These are phyloP conservation scores for Calonectria pseudoreteaudii DNA, from an alignment of 2,329 filamentous ascomycete species.

Conservation along the genomic window DNA sequence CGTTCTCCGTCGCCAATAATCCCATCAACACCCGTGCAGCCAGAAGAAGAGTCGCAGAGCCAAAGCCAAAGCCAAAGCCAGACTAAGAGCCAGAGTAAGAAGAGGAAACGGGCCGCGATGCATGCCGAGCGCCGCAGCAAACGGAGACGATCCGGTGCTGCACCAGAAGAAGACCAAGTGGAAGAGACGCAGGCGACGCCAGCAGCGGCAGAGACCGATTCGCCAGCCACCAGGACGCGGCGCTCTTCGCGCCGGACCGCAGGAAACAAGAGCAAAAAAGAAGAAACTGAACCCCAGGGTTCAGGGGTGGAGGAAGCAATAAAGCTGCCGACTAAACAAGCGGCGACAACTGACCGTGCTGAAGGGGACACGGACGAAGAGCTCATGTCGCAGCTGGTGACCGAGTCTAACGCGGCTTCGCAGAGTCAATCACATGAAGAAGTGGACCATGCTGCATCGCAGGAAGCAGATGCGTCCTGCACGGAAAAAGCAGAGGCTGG, in stretches of 20 bases:
- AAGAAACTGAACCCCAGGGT: conserved; percentile 22
- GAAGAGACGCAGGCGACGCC: conserved; percentile 34
- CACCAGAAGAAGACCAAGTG: conserved; percentile 27
- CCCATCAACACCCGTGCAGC: conserved; percentile 40
- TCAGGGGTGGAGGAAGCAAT: conserved; percentile 26
- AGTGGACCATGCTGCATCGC: conserved; percentile 32
- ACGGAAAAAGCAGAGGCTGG: conserved; percentile 19
- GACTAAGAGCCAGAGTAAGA: conserved; percentile 45
- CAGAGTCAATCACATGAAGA: conserved; percentile 43
- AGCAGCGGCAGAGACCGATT: conserved; percentile 27
- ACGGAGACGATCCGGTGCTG: conserved; percentile 42
- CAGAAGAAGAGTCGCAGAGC: conserved; percentile 8
- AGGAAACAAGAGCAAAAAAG: conserved; percentile 31
- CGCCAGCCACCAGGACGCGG: conserved; percentile 34
- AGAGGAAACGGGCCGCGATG: conserved; percentile 44
- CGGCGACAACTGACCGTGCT: not conserved
- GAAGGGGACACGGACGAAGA: conserved; percentile 54
- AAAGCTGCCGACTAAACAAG: conserved; percentile 2
- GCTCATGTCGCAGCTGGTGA: conserved; percentile 54
- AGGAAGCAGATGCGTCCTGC: conserved; percentile 12
- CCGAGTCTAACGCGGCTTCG: conserved; percentile 54
- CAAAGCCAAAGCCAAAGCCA: conserved; percentile 26
- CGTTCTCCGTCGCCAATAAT: conserved; percentile 31
- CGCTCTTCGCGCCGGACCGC: conserved; percentile 41
- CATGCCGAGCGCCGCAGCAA: conserved; percentile 43